A percentile compares a stretch with the other conserved stretches of the same genome.
Evolutionary conservation across 176 grass and related monocot species (phyloP).

Genomic region (Rhynchospora pubera): DNA sequence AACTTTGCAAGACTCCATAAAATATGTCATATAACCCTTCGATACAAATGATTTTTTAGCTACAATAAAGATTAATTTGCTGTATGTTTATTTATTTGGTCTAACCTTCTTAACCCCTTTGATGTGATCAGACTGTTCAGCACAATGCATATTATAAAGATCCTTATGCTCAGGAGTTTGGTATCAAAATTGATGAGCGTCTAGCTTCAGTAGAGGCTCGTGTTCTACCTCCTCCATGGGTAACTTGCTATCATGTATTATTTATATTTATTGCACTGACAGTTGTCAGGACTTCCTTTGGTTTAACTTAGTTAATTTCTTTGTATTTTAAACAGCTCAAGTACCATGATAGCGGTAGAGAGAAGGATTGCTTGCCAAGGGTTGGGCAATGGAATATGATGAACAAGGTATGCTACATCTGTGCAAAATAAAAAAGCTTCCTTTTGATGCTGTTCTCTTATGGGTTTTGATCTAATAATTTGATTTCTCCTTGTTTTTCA

Average conservation of each 20-base stretch:
- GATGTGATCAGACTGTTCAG: conserved; percentile 60
- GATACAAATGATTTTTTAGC: neutral
- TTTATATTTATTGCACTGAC: conserved; percentile 1
- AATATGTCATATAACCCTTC: neutral
- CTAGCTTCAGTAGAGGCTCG: conserved; percentile 90
- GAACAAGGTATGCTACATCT: conserved; percentile 65
- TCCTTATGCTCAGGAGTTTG: conserved; percentile 88
- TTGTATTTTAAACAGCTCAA: conserved; percentile 55
- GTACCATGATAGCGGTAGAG: conserved; percentile 83
- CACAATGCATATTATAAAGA: conserved; percentile 96
- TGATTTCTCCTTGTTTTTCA: conserved; percentile 20
- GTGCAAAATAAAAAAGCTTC: neutral
- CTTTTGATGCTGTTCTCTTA: neutral
- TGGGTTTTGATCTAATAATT: conserved; percentile 16
- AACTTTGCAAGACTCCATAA: neutral
- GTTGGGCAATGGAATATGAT: conserved; percentile 98
- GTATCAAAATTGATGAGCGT: conserved; percentile 72
- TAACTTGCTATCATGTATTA: conserved; percentile 26
- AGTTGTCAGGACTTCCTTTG: conserved; percentile 13
- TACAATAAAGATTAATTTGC: conserved; percentile 5
- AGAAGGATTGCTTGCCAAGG: conserved; percentile 84
- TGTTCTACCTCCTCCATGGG: conserved; percentile 77
- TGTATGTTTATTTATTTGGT: neutral
- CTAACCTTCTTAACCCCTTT: neutral
- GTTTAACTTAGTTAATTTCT: neutral